Evolutionary conservation across 78 protist genomes (phyloP), one percentile per base, ranked within the genome.

Genomic region (Polysphondylium violaceum): DNA sequence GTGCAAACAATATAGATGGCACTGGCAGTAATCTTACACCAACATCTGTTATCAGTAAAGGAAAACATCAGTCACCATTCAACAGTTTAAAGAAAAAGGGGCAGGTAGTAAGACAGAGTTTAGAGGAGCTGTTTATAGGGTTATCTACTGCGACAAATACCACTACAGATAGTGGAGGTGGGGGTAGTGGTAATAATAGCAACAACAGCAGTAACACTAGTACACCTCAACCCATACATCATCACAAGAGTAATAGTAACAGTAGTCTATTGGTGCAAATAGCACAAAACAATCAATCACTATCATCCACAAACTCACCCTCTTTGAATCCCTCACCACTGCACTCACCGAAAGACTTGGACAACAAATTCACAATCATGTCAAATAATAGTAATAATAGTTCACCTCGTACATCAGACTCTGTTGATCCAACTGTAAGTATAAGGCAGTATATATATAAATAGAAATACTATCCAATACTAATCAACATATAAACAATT

Each of bases 71-170:
- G 21, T 78, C 88, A 33, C 88, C 88, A 9, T 50, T 64, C 29
- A 74, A 78, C 41, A 78, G 76, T 44, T 27, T 78, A 25, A 61
- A 69, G 33, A 78, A 78, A 38, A 78, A 78, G 31, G 63, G 76
- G 3, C 16, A 27, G 2, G 50, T 78, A 2, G 75, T 69, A n/a
- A 38, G 76, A 47, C 76, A 69, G 35, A 44, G 76, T 43, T 27
- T 69, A 27, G 88, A 78, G 35, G 88, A 78, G n/a, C 50, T 78
- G 44, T 64, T 78, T 36, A 64, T 40, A 51, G 71, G 64, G 16
- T 44, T 76, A 2, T 61, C 55, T 44, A n/a, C n/a, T n/a, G n/a
- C n/a, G n/a, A n/a, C n/a, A n/a, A n/a, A n/a, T n/a, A n/a, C n/a
- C n/a, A n/a, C n/a, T n/a, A n/a, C n/a, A n/a, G n/a, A n/a, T n/a